A percentile compares a stretch with the other conserved stretches of the same genome.
These are phyloP conservation scores for Rutstroemia sp. DNA, from an alignment of 2,329 filamentous ascomycete species.

Conservation along the genomic window DNA sequence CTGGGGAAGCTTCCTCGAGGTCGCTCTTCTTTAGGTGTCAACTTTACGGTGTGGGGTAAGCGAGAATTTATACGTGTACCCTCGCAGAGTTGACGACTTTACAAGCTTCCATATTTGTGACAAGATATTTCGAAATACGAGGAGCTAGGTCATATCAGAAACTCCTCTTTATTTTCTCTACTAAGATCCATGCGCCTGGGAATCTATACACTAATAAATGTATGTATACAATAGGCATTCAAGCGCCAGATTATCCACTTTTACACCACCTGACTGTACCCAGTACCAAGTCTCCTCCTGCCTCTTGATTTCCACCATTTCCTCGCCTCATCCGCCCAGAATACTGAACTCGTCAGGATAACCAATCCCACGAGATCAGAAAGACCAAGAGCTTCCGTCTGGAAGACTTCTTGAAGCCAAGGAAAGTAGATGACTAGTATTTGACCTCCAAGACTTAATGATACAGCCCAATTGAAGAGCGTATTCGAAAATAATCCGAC, in stretches of 20 bases:
- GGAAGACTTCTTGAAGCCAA: constrained; percentile 88
- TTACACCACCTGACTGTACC: constrained; percentile 61
- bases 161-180: not conserved
- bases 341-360: constrained; percentile 76
- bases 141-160: not conserved
- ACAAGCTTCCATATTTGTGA: no score
- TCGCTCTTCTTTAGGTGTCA: constrained; percentile 11
- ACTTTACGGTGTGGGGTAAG: constrained; percentile 15
- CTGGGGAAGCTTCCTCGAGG: constrained; percentile 11
- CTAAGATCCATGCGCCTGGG: constrained; percentile 4
- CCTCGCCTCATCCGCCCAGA: constrained; percentile 87
- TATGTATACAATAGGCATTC: constrained; percentile 12
- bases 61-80: constrained; percentile 13
- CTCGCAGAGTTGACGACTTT: not conserved
- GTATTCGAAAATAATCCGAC: constrained; percentile 76
- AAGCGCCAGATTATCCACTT: not conserved
- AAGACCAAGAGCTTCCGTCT: constrained; percentile 77
- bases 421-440: constrained; percentile 90
- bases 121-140: not conserved
- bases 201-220: constrained; percentile 8
- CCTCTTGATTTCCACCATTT: constrained; percentile 65
- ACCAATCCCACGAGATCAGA: constrained; percentile 68
- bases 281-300: constrained; percentile 46
- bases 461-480: constrained; percentile 95
- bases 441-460: constrained; percentile 77